Evolutionary conservation across 73 alveolate species (phyloP), one percentile per base, ranked within the genome.

Genomic region (Urostyla sp.): DNA sequence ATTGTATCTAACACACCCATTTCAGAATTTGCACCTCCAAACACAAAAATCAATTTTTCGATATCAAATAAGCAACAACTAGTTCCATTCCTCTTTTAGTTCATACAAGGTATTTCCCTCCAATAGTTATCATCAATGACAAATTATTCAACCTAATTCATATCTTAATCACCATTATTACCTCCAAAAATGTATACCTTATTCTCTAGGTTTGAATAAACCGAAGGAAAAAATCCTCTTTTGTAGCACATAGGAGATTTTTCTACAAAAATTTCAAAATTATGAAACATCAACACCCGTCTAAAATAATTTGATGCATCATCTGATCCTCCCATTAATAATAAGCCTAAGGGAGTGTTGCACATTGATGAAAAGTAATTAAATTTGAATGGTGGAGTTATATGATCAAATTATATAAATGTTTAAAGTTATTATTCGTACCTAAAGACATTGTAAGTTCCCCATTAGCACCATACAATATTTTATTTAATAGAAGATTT

Each of bases 401-500:
- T 23, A 1, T 59, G 67, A 0, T 31, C 61, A 38, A 63, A 27
- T 40, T 34, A 1, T 7, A 28, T 4, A 87, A 87, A 84, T 20
- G 28, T 49, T 40, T 73, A 69, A 40, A 35, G 24, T 46, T 58
- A 37, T 0, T 60, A 61, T 13, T 73, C 75, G 54, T 54, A 84
- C 50, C 75, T 84, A 49, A 46, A 51, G 15, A 61, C 72, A 0
- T 84, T 88, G 43, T 58, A 74, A 11, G 84, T 54, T 13, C 82
- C 92, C 92, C 92, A 84, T 48, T 74, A 74, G 48, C 55, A 84
- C 92, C 92, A 84, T 11, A 27, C 34, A 8, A 32, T 67, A 75
- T 69, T 24, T 32, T 32, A 52, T 55, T 55, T n/a, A n/a, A n/a
- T n/a, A n/a, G n/a, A n/a, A n/a, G n/a, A n/a, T n/a, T n/a, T n/a